Evolutionary conservation across 202 grass and related monocot genomes (phyloP), one percentile per base, ranked within the genome.

Genomic region (Alloteropsis angusta): DNA sequence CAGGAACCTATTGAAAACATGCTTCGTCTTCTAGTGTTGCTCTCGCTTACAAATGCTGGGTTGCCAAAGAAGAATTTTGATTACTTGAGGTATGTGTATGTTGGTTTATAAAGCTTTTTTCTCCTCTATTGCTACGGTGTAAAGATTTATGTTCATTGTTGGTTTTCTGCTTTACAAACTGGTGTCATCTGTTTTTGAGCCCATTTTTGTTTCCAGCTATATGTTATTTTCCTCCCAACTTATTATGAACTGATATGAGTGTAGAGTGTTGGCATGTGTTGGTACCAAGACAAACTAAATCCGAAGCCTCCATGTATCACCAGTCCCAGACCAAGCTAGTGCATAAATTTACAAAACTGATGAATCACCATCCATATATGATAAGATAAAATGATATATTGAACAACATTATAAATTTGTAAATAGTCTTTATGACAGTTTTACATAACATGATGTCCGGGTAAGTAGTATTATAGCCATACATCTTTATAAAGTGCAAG

Each of bases 11-110:
- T 98, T 87, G 83, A 83, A 76, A 94, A 84, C 23, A 83, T 92
- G n/a, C 87, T 98, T 70, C 95, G 91, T 42, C 85, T 98, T 83
- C 78, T 94, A 66, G 91, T 98, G 38, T 88, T 98, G 57, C 85
- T 98, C 58, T 98, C 95, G 21, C 88, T 94, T 86, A 94, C 91
- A 76, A 98, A 98, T 85, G 67, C 77, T 83, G 95, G 95, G 25
- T 72, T 98, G 71, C 95, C 91, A 35, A 97, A 92, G 74, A 97
- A 92, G 76, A 85, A 83, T 82, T 97, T 94, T 39, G 91, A 97
- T 88, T 88, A 97, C 66, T 82, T 90, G 66, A 94, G 95, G 94
- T 94, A 94, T 72, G 67, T 18, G 75, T 75, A 77, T 85, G 37
- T 62, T 75, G 16, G 13, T 47, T 72, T 66, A 41, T 57, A 41